Base-by-base conservation (phyloP, 2,329 filamentous ascomycete species). In the Aureobasidium uvarum region DNA sequence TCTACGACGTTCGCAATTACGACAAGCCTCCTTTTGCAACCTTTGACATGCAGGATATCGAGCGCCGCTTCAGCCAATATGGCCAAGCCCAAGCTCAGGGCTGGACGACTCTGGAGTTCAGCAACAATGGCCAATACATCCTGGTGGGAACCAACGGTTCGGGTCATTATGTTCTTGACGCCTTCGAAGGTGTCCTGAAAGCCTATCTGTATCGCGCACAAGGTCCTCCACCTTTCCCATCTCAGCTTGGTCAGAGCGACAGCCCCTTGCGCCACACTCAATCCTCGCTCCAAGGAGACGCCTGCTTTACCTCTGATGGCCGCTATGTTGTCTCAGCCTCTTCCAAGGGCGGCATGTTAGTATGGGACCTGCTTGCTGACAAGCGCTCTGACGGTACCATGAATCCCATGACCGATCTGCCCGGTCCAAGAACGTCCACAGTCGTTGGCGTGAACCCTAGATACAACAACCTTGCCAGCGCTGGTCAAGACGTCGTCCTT, bases 21-120 rank as follows among this genome's bases (percentile, higher is more conserved):
- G 91, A 96, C 76, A 96, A 95, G 76, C 86, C 89, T 5, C 95
- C 95, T 0, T 96, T 99, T 72, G 85, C 88, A 13, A 90, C 85
- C 10, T 95, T 98, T 72, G 94, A 98, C 73, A 81, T 98, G 18
- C 78, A 86, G 28, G 85, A 88, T 6, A 84, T 88, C 55, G 86
- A 89, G 70, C 74, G 77, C 71, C 82, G 76, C 67, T 84, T 76
- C 45, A 82, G 78, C 56, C 81, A 70, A 60, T 65, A 65, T 13
- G 77, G 84, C 1, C 80, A 85, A 67, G 84, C 83, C 62, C 68
- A 67, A 6, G 74, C 70, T 10, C 70, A 73, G 46, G 88, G 88
- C 13, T 99, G 95, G 95, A 95, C 91, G 1, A 92, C 90, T 71
- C 83, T 99, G 48, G 92, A 96, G 72, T 98, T 99, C 75, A 95